Conservation (phyloP, 192 early-diverging fungal genomes). For the Podila epicladia region DNA sequence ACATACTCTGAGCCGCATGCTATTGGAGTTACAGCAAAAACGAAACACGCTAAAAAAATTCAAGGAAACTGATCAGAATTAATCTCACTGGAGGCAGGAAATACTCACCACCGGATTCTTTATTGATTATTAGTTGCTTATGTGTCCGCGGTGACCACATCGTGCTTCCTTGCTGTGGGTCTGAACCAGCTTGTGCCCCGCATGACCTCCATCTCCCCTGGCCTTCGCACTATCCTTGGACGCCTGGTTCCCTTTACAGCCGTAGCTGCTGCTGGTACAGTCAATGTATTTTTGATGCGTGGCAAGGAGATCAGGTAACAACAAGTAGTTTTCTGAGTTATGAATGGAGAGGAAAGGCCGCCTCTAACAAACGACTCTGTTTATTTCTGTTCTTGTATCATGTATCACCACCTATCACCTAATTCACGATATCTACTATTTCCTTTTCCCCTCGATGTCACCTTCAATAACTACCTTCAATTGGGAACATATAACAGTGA, state of each 20-base stretch:
- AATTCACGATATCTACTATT: too few relatives aligned
- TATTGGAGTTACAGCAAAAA: too few relatives aligned
- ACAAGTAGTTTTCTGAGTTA: neutral
- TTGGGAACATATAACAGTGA: conserved; percentile 48
- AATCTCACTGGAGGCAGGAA: conserved; percentile 53
- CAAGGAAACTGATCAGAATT: too few relatives aligned
- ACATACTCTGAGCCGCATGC: too few relatives aligned
- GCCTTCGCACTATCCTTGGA: conserved; percentile 51
- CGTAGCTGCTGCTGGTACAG: conserved; percentile 82
- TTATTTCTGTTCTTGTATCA: too few relatives aligned
- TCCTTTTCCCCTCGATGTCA: neutral
- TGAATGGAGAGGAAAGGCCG: neutral
- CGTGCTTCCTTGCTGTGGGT: conserved; percentile 79
- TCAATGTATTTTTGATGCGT: conserved; percentile 88
- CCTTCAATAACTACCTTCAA: conserved; percentile 1
- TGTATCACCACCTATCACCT: too few relatives aligned
- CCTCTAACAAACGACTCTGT: too few relatives aligned
- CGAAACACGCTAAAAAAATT: too few relatives aligned
- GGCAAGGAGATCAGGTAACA: conserved; percentile 74
- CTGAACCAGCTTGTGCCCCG: conserved; percentile 72
- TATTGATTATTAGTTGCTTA: conserved; percentile 67
- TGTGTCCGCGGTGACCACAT: conserved; percentile 77
- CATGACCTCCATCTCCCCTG: conserved; percentile 55
- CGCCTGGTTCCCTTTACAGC: conserved; percentile 78
- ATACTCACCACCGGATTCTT: neutral